phyloP scores from a whole-genome alignment of 352 stramenopile genomes.

The Phytophthora crassamura region DNA sequence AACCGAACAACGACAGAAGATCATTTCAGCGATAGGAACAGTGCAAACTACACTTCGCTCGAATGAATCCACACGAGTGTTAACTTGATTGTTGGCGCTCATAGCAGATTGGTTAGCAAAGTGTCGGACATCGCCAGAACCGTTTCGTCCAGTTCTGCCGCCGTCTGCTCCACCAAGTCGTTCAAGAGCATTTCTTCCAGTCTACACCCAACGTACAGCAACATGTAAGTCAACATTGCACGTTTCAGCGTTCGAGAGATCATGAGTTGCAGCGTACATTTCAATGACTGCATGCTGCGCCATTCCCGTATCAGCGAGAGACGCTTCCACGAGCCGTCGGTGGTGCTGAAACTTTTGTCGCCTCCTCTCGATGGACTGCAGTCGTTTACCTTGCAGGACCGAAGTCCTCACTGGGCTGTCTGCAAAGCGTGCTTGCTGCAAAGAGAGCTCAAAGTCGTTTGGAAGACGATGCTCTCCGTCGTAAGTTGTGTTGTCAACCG shows the following conservation, averaged over 20 bases:
- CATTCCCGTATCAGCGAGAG: conserved; percentile 62
- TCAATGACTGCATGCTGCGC: conserved; percentile 66
- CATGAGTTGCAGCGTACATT: conserved; percentile 46
- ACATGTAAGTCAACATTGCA: background rate
- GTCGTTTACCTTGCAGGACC: conserved; percentile 27
- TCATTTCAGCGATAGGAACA: conserved; percentile 18
- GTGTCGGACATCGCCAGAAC: conserved; percentile 50
- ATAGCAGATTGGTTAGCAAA: conserved; percentile 41
- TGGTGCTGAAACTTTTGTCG: conserved; percentile 59
- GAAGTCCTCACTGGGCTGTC: conserved; percentile 18
- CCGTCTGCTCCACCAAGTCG: conserved; percentile 48
- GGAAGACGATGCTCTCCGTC: background rate
- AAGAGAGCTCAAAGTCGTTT: background rate
- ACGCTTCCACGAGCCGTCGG: conserved; percentile 60
- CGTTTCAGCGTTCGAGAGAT: background rate
- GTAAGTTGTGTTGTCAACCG: background rate
- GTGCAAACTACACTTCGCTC: conserved; percentile 14
- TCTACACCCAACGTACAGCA: conserved; percentile 24
- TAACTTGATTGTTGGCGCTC: conserved; percentile 1
- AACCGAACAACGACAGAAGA: conserved; percentile 46
- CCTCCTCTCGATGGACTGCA: conserved; percentile 56
- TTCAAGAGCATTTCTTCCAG: conserved; percentile 54
- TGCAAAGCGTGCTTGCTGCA: conserved; percentile 2
- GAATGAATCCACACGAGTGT: background rate
- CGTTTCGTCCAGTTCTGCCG: conserved; percentile 44